These are phyloP conservation scores for Leucocoprinus leucothites DNA, from an alignment of 768 basidiomycete genomes.

Conservation along the genomic window DNA sequence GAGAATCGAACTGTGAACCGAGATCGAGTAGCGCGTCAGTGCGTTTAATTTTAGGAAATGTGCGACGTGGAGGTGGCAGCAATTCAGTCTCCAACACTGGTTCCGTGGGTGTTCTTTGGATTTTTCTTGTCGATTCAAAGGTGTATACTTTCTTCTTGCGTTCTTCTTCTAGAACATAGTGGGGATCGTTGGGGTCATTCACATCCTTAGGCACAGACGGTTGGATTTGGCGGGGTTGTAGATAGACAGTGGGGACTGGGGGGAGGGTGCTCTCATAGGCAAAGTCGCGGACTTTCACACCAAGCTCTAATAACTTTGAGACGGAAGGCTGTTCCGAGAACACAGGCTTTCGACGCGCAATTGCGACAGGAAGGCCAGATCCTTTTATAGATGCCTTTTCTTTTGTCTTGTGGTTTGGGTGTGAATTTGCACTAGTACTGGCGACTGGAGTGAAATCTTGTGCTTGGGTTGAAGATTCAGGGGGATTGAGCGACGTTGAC, in stretches of 20 bases:
- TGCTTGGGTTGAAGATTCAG: not conserved
- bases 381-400: not conserved
- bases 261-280: slow-evolving; percentile 67
- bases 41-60: slow-evolving; percentile 24
- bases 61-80: slow-evolving; percentile 19
- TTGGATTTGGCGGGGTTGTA: slow-evolving; percentile 46
- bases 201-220: slow-evolving; percentile 30
- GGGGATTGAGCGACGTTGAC: not conserved
- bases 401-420: not conserved
- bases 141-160: slow-evolving; percentile 15
- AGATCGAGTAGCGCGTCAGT: slow-evolving; percentile 12
- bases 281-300: slow-evolving; percentile 58
- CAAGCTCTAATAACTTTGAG: slow-evolving; percentile 23
- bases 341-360: not conserved
- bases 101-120: slow-evolving; percentile 32
- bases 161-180: slow-evolving; percentile 13
- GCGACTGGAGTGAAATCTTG: not conserved
- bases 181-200: slow-evolving; percentile 12
- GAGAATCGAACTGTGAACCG: not conserved
- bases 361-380: not conserved
- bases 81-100: slow-evolving; percentile 21
- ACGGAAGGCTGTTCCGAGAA: slow-evolving; percentile 21
- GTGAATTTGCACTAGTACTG: not conserved
- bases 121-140: slow-evolving; percentile 18
- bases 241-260: slow-evolving; percentile 50